Evolutionary conservation across 2,329 filamentous ascomycete species (phyloP).

Genomic region (Fusarium kyushuense): DNA sequence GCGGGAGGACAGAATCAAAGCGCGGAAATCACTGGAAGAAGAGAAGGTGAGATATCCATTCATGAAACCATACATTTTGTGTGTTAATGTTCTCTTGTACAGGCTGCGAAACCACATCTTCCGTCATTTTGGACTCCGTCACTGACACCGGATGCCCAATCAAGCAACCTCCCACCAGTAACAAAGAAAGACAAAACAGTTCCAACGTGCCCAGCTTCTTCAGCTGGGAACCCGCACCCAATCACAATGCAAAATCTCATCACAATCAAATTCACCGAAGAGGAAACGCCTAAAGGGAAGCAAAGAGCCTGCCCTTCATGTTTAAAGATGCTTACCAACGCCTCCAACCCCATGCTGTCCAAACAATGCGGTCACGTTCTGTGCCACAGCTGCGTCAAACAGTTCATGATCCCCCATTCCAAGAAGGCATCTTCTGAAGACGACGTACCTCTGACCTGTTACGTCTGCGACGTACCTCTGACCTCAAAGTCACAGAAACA

Average conservation of each 20-base stretch:
- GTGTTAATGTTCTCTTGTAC: conserved; percentile 37
- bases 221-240: conserved; percentile 73
- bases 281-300: conserved; percentile 63
- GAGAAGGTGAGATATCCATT: conserved; percentile 68
- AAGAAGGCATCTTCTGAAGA: conserved; percentile 56
- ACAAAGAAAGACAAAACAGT: conserved; percentile 73
- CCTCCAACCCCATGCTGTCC: conserved; percentile 82
- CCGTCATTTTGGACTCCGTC: conserved; percentile 95
- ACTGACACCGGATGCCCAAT: conserved; percentile 71
- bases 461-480: conserved; percentile 87
- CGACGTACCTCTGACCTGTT: conserved; percentile 71
- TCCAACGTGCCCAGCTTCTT: conserved; percentile 82
- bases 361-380: conserved; percentile 93
- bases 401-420: conserved; percentile 77
- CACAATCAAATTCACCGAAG: conserved; percentile 80
- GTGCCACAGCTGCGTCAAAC: conserved; percentile 84
- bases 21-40: conserved; percentile 76
- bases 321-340: conserved; percentile 83
- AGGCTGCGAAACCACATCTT: conserved; percentile 74
- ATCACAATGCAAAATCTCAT: conserved; percentile 85
- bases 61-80: neutral
- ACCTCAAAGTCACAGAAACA: conserved; percentile 62
- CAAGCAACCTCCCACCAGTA: conserved; percentile 64
- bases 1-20: conserved; percentile 75
- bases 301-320: conserved; percentile 81